Evolutionary conservation across 129 eudicot species (phyloP).

Genomic region (Artemisia annua): DNA sequence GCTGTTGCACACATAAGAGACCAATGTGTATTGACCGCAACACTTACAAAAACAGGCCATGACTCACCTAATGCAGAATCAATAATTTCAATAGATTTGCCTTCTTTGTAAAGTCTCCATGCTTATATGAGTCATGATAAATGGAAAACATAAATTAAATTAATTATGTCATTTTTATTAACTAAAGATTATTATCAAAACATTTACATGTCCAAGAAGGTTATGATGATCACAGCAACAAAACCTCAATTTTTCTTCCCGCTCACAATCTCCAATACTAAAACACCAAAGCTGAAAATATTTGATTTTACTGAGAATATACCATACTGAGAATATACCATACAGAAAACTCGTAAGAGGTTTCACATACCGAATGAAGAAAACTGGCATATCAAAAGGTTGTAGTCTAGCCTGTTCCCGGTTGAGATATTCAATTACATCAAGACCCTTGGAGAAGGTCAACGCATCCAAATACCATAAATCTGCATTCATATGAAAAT

Average conservation of each 20-base stretch:
- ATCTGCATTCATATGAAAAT: too few species aligned
- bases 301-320: slow-evolving; percentile 39
- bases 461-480: too few species aligned
- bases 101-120: slow-evolving; percentile 43
- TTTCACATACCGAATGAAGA: too few species aligned
- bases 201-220: slow-evolving; percentile 50
- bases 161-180: background rate
- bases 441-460: too few species aligned
- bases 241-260: slow-evolving; percentile 46
- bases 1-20: slow-evolving; percentile 45
- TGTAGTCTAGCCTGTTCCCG: too few species aligned
- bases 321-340: too few species aligned
- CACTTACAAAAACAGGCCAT: slow-evolving; percentile 16
- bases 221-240: slow-evolving; percentile 34
- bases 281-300: slow-evolving; percentile 44
- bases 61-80: slow-evolving; percentile 2
- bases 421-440: too few species aligned
- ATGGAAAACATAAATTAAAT: background rate
- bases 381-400: too few species aligned
- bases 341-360: too few species aligned
- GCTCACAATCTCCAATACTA: slow-evolving; percentile 41
- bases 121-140: slow-evolving; percentile 22
- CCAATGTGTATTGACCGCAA: slow-evolving; percentile 31
- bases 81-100: slow-evolving; percentile 32
- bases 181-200: background rate